phyloP scores from a whole-genome alignment of 768 basidiomycete genomes.

The Pulveroboletus sp. region DNA sequence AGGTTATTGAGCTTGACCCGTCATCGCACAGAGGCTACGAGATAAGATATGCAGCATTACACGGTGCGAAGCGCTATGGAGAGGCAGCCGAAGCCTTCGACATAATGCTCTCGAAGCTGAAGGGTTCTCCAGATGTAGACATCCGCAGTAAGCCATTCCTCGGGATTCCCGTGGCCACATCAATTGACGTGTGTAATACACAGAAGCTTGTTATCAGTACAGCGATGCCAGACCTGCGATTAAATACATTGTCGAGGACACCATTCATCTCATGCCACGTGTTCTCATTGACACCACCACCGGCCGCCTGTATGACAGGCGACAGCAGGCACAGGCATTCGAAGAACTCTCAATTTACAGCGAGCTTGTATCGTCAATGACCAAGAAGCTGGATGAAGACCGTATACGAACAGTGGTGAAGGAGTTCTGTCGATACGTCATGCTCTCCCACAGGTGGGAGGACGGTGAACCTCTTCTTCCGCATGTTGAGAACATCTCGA shows the following conservation, averaged over 20 bases:
- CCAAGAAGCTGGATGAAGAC: neutral
- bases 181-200: too few species aligned
- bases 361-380: too few species aligned
- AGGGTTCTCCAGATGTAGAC: neutral
- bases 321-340: too few species aligned
- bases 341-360: too few species aligned
- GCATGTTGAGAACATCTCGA: neutral
- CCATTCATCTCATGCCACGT: too few species aligned
- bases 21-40: conserved; percentile 2
- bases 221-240: too few species aligned
- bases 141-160: neutral
- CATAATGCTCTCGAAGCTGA: neutral
- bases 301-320: too few species aligned
- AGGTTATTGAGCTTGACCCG: neutral
- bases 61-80: neutral
- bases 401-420: neutral
- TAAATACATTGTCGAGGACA: too few species aligned
- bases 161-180: too few species aligned
- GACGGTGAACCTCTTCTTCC: neutral
- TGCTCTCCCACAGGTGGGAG: neutral
- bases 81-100: neutral
- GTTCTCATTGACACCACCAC: too few species aligned
- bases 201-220: too few species aligned
- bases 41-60: neutral
- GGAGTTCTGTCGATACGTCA: neutral